Evolutionary conservation across 2,329 filamentous ascomycete species (phyloP), one percentile per base, ranked within the genome.

Genomic region (Diaporthe nobilis): DNA sequence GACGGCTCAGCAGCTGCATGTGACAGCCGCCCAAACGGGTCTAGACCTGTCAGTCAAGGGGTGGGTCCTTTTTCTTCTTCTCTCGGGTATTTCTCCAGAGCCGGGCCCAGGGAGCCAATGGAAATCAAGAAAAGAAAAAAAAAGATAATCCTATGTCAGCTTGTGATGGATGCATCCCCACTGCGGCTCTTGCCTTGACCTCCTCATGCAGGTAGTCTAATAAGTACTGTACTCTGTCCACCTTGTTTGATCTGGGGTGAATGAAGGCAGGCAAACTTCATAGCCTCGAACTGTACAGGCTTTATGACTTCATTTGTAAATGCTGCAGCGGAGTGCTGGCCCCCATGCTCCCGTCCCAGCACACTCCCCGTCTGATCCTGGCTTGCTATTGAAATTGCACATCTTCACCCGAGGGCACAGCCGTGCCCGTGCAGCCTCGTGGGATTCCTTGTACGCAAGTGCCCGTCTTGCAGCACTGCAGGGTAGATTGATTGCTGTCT

Each of bases 161-260:
- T 68, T 53, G 47, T 55, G 65, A 70, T 28, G 65, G 49, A 22
- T 70, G 65, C 47, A 53, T 53, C 65, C 34, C 49, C 65, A 55
- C 34, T 68, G 65, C 47, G 65, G 65, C 65, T 68, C 65, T 42
- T 53, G 47, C 31, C 47, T 20, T 8, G 47, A 12, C 63, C 44
- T 49, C 44, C 20, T 22, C 61, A 22, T 34, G 42, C 61, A 49
- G 25, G 28, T n/a, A 49, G 7, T 20, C 12, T 8, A 34, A 31
- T 31, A 31, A 31, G 31, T 31, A 31, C 28, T 17, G 42, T 44
- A n/a, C 44, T 49, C 7, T 53, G 31, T 28, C 31, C 63, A 68
- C 44, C 10, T 53, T 37, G 12, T n/a, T n/a, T 39, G 44, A 25
- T 13, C 44, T 37, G 47, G 63, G 31, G 25, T 31, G 25, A 22